Evolutionary conservation across 768 basidiomycete genomes (phyloP), one percentile per base, ranked within the genome.

Genomic region (Termitomyces sp.): DNA sequence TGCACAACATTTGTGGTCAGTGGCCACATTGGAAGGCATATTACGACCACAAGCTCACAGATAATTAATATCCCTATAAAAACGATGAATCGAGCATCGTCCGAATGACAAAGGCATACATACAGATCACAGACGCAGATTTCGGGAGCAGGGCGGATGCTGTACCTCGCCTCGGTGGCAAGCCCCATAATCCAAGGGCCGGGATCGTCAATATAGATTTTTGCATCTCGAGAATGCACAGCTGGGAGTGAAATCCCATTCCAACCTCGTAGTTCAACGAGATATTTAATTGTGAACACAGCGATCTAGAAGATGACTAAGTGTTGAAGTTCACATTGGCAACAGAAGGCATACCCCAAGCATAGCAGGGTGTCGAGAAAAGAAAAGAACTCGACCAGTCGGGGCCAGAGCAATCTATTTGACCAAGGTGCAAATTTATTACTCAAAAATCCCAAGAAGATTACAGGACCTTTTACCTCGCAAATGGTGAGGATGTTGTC

Each of bases 121-220:
- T 76, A 93, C 82, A 96, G 71, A 69, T 96, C 93, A 61, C 90
- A 85, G 41, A 97, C 77, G 65, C 90, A 93, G 32, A 95, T 86
- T 66, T 98, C 96, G 0, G 88, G 75, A 1, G 85, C 74, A 9
- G 87, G 80, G 26, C 87, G 77, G 19, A 92, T 75, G 60, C 88
- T 81, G 67, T 92, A 88, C 56, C 91, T 79, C 8, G 89, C 87
- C 65, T 95, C 88, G 1, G 90, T 90, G 11, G 91, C 84, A 38
- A 96, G 77, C 35, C 91, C 95, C 69, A 98, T 82, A 63, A 98
- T 93, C 86, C 93, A 98, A 57, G 96, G 96, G 34, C 95, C 95
- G 42, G 95, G 93, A 68, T 98, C 94, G 61, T 98, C 94, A 58
- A 95, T 87, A 61, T 93, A 91, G 51, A 98, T 91, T 66, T 88